Evolutionary conservation across 352 stramenopile genomes (phyloP).

Genomic region (Phytophthora melonis): DNA sequence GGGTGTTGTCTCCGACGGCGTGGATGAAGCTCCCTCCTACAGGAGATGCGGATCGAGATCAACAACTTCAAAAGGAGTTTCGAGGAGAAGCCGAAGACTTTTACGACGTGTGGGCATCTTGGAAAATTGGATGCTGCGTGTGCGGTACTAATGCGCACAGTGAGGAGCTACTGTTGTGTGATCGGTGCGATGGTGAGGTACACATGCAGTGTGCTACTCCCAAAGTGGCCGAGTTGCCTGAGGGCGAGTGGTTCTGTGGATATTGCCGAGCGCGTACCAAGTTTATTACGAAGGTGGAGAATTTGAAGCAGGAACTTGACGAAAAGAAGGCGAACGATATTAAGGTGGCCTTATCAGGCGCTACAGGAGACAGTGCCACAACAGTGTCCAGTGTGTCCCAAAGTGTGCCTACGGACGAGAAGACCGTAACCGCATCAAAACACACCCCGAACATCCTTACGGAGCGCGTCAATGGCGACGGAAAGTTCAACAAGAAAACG

Average conservation of each 20-base stretch:
- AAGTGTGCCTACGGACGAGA: slow-evolving; percentile 7
- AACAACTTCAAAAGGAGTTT: slow-evolving; percentile 66
- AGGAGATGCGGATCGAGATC: slow-evolving; percentile 56
- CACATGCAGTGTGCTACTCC: slow-evolving; percentile 88
- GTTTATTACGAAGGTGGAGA: slow-evolving; percentile 54
- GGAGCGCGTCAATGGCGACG: slow-evolving; percentile 54
- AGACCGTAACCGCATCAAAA: slow-evolving; percentile 5
- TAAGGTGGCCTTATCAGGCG: slow-evolving; percentile 5
- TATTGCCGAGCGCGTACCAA: slow-evolving; percentile 71
- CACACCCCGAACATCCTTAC: slow-evolving; percentile 66
- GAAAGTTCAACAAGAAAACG: slow-evolving; percentile 79
- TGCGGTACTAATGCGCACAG: slow-evolving; percentile 80
- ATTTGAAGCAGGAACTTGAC: slow-evolving; percentile 13
- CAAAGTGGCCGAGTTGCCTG: slow-evolving; percentile 71
- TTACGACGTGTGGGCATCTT: slow-evolving; percentile 82
- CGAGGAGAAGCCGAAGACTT: slow-evolving; percentile 63
- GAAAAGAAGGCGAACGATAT: slow-evolving; percentile 17
- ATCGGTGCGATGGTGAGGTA: slow-evolving; percentile 89
- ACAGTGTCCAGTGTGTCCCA: slow-evolving; percentile 5
- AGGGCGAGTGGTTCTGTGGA: slow-evolving; percentile 85
- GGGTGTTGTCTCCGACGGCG: slow-evolving; percentile 78
- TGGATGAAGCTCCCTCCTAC: slow-evolving; percentile 80
- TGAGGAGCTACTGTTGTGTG: slow-evolving; percentile 85
- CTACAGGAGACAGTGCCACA: neutral
- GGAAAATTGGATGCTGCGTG: slow-evolving; percentile 80